Evolutionary conservation across 208 protist genomes (phyloP).

Genomic region (Kentomonas sorsogonicus): DNA sequence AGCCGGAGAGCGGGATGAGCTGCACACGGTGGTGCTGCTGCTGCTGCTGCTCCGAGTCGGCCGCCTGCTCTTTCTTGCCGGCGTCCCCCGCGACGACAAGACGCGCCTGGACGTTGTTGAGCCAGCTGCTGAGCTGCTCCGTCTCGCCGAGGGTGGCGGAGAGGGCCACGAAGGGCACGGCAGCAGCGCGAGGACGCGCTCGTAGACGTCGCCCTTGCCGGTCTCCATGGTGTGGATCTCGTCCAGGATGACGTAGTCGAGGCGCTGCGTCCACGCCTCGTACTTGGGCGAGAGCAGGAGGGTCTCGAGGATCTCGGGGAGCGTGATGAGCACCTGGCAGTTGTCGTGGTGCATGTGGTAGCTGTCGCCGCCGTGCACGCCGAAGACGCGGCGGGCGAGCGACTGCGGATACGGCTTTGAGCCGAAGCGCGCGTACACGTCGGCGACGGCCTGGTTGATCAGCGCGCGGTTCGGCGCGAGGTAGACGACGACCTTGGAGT

Average conservation of each 20-base stretch:
- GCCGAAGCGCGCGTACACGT: conserved; percentile 91
- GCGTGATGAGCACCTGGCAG: conserved; percentile 93
- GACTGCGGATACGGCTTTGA: conserved; percentile 77
- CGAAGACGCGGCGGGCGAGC: conserved; percentile 76
- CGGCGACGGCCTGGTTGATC: conserved; percentile 92
- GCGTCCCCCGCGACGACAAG: conserved; percentile 38
- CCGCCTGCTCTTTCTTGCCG: no score
- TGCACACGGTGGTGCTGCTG: conserved; percentile 44
- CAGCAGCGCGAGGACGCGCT: conserved; percentile 90
- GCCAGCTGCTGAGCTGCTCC: conserved; percentile 86
- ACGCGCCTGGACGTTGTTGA: conserved; percentile 76
- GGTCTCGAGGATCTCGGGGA: conserved; percentile 90
- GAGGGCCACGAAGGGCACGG: conserved; percentile 91
- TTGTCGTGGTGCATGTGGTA: conserved; percentile 82
- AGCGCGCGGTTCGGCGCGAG: conserved; percentile 91
- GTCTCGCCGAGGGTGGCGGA: conserved; percentile 94
- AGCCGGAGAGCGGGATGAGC: conserved; percentile 55
- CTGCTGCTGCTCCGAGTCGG: conserved; percentile 16
- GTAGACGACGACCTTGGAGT: conserved; percentile 90
- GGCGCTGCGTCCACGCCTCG: conserved; percentile 71
- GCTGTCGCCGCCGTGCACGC: conserved; percentile 79
- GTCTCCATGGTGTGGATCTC: conserved; percentile 94
- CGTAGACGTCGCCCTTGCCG: conserved; percentile 88
- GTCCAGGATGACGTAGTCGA: conserved; percentile 95
- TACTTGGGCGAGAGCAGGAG: conserved; percentile 87